Evolutionary conservation across 805 yeast species (phyloP), one percentile per base, ranked within the genome.

Genomic region (Myxozyma melibiosi): DNA sequence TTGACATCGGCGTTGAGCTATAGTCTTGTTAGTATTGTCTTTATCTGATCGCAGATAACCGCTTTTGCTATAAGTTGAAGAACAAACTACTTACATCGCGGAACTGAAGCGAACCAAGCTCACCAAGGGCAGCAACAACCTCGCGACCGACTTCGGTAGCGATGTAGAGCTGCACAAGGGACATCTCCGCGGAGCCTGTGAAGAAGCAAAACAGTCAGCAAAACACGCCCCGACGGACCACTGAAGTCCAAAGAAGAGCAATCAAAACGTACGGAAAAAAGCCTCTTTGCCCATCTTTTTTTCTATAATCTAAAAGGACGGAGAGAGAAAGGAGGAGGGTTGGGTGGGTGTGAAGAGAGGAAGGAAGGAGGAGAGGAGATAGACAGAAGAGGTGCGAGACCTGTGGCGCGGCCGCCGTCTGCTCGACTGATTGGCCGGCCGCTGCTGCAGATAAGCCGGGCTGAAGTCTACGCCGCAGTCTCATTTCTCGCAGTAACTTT

Each of bases 181-280:
- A 83, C 98, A 94, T 95, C 68, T 88, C 96, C 85, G 98, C 98
- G 56, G 98, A 91, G 79, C 97, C 63, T 59, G 33, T 24, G 11
- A 16, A 8, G 14, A 3, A 11, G 7, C 31, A 30, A 38, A 45
- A 20, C 13, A 5, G 7, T 5, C 13, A 13, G 11, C 25, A 27
- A 9, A 34, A 33, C 16, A n/a, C n/a, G n/a, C n/a, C n/a, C n/a
- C n/a, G n/a, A 9, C 24, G 5, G 39, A 8, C 18, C 13, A 18
- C 40, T 7, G 33, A 14, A 27, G n/a, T 5, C n/a, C n/a, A n/a
- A n/a, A n/a, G n/a, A n/a, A n/a, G n/a, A n/a, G n/a, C n/a, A n/a
- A n/a, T n/a, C n/a, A 37, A 2, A 16, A 56, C 67, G 34, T 60
- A 65, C 67, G 67, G 66, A 65, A 65, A 42, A 65, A 65, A 43